Percentiles rank a stretch among this genome's conserved stretches.
Evolutionary conservation across 129 eudicot genomes (phyloP).

Genomic region (Flaveria trinervia): DNA sequence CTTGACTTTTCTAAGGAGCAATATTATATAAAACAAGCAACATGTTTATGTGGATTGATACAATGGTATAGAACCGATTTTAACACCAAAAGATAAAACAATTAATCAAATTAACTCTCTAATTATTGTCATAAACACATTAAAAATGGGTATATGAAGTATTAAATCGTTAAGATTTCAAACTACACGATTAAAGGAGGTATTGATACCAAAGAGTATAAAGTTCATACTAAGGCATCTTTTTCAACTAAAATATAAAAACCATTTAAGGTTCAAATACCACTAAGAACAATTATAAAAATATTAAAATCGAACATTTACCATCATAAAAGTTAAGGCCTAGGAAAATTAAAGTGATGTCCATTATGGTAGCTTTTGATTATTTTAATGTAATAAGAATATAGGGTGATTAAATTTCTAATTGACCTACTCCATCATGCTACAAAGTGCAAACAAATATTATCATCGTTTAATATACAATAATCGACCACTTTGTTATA

Average conservation of each 20-base stretch:
- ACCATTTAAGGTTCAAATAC: too few relatives aligned
- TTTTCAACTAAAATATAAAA: too few relatives aligned
- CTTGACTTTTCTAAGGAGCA: too few relatives aligned
- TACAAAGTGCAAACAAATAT: not conserved
- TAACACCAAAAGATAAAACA: too few relatives aligned
- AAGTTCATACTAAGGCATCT: too few relatives aligned
- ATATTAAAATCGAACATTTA: not conserved
- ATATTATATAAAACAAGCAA: too few relatives aligned
- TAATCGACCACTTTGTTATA: not conserved
- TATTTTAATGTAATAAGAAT: slow-evolving; percentile 3
- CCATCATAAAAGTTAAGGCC: not conserved
- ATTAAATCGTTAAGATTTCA: not conserved
- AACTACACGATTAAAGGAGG: not conserved
- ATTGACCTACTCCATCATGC: slow-evolving; percentile 29
- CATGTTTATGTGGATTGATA: too few relatives aligned
- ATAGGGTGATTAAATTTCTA: slow-evolving; percentile 1
- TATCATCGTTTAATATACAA: not conserved
- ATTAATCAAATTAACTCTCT: not conserved
- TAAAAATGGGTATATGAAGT: too few relatives aligned
- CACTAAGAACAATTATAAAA: not conserved
- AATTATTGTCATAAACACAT: not conserved
- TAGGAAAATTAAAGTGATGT: slow-evolving; percentile 7
- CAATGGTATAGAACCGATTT: too few relatives aligned
- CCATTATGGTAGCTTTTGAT: slow-evolving; percentile 28
- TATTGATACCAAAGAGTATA: too few relatives aligned